Evolutionary conservation across 108 stramenopile genomes (phyloP), one percentile per base, ranked within the genome.

Genomic region (Cyclotella choctawhatcheeana): DNA sequence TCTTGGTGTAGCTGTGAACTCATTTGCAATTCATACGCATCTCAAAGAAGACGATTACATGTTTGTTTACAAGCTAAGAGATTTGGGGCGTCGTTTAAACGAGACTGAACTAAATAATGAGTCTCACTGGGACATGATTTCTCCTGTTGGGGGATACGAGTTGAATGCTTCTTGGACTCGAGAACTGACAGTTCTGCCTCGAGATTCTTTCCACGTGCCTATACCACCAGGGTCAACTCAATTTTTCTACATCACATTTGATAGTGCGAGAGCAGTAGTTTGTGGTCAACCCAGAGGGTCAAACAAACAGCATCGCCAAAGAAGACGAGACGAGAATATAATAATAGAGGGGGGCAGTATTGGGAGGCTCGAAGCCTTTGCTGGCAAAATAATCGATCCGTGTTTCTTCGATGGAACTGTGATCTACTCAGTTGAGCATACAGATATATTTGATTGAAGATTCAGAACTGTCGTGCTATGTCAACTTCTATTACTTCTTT

Each of bases 381-480:
- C 37, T 44, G 67, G 67, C 3, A 8, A 35, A 44, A 69, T 22
- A 2, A 43, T 56, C 58, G 32, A 33, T 21, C 35, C 40, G 5
- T 69, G 67, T 18, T 37, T 55, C 6, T 18, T 56, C 27, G 53
- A 58, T 20, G 67, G 67, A 5, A 8, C 67, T 54, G 54, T 69
- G 5, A 27, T 56, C 25, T 69, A 69, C 26, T 69, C 55, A 32
- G 24, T 48, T 48, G 17, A 48, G 8, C 47, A 48, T 12, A 40
- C 37, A 6, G 8, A 40, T 40, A 12, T n/a, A n/a, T n/a, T n/a
- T n/a, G n/a, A n/a, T n/a, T n/a, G n/a, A n/a, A n/a, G n/a, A n/a
- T n/a, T n/a, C n/a, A n/a, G n/a, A n/a, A n/a, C n/a, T n/a, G n/a
- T n/a, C n/a, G n/a, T n/a, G n/a, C n/a, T n/a, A n/a, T n/a, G n/a